phyloP scores from a whole-genome alignment of 2,329 filamentous ascomycete species.

The Neonectria faginata region DNA sequence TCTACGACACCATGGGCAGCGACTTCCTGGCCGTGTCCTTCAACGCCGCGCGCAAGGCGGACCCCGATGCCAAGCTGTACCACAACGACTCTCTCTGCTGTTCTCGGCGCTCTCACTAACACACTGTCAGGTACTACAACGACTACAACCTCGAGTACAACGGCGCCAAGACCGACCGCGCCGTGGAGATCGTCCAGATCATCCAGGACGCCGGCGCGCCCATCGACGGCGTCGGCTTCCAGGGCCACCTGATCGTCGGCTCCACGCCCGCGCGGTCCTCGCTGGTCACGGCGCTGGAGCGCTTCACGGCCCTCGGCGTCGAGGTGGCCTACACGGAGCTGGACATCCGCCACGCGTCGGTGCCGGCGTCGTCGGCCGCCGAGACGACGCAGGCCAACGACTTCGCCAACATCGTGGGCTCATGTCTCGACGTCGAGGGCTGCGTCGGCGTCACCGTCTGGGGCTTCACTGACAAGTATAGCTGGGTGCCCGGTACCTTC shows the following conservation, averaged over 20 bases:
- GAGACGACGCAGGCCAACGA: slow-evolving; percentile 60
- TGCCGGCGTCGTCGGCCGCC: slow-evolving; percentile 58
- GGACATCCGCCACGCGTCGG: slow-evolving; percentile 63
- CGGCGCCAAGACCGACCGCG: slow-evolving; percentile 58
- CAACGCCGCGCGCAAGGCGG: slow-evolving; percentile 64
- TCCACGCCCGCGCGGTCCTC: slow-evolving; percentile 58
- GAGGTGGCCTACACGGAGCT: slow-evolving; percentile 73
- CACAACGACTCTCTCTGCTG: neutral
- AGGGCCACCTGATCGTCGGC: slow-evolving; percentile 70
- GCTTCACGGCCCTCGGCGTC: slow-evolving; percentile 63
- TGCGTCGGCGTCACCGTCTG: slow-evolving; percentile 60
- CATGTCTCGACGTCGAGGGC: slow-evolving; percentile 51
- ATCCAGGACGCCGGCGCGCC: slow-evolving; percentile 62
- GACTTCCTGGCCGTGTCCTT: slow-evolving; percentile 70
- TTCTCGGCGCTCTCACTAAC: slow-evolving; percentile 10
- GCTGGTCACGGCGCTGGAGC: slow-evolving; percentile 59
- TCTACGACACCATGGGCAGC: slow-evolving; percentile 66
- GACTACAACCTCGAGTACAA: slow-evolving; percentile 71
- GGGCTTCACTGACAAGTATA: slow-evolving; percentile 56
- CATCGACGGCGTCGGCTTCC: slow-evolving; percentile 73
- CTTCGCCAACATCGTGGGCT: slow-evolving; percentile 56
- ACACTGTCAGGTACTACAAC: slow-evolving; percentile 55
- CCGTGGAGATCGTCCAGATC: slow-evolving; percentile 58
- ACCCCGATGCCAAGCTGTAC: slow-evolving; percentile 66
- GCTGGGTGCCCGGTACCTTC: slow-evolving; percentile 54